Conservation (phyloP, 164 flowering plant genomes). For the Umbilicus rupestris region DNA sequence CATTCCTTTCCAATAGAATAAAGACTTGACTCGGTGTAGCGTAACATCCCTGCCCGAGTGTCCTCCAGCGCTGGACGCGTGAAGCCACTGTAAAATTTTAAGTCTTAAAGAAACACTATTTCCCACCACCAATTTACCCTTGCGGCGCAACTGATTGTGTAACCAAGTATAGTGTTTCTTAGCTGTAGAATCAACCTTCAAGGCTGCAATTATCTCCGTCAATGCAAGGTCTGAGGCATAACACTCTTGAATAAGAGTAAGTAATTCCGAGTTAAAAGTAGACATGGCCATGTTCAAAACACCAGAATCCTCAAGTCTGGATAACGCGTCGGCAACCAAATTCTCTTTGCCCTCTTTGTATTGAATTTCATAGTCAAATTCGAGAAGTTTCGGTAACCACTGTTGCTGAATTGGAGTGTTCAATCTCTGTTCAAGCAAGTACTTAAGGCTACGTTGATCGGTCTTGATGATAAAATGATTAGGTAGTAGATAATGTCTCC, state of each 20-base stretch:
- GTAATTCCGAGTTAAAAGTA: no score
- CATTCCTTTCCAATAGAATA: neutral
- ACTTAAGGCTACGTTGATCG: neutral
- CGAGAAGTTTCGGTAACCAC: constrained; percentile 10
- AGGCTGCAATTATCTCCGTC: no score
- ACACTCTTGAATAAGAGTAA: no score
- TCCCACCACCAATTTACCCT: neutral
- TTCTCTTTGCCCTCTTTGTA: neutral
- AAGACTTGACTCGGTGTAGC: neutral
- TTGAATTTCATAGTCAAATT: neutral
- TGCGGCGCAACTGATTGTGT: neutral
- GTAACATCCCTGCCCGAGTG: constrained; percentile 3
- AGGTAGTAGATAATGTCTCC: constrained; percentile 10
- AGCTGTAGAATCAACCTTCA: no score
- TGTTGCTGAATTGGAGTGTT: constrained; percentile 5
- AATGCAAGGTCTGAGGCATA: no score
- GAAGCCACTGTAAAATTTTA: neutral
- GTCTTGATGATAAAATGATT: neutral
- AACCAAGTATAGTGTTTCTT: no score
- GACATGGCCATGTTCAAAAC: no score
- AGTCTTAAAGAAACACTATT: neutral
- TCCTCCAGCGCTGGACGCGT: neutral
- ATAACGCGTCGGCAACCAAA: neutral
- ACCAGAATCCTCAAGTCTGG: neutral
- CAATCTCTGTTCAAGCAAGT: neutral